These are phyloP conservation scores for Phytophthora litchii DNA, from an alignment of 352 stramenopile species.

Conservation along the genomic window DNA sequence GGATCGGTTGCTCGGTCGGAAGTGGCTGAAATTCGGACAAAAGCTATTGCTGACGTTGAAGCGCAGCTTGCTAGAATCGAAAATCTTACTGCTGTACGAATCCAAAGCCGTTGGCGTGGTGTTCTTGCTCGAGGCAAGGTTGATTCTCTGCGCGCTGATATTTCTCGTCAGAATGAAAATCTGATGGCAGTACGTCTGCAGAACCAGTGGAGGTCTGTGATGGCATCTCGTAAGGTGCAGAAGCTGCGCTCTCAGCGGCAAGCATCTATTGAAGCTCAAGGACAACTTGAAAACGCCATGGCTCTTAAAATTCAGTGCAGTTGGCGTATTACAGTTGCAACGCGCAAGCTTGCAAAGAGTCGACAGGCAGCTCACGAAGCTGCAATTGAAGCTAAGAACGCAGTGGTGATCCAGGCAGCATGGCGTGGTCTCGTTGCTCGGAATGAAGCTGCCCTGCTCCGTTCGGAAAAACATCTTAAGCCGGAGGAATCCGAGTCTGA, in stretches of 20 bases:
- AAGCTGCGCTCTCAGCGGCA: slow-evolving; percentile 10
- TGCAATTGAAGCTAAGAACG: slow-evolving; percentile 15
- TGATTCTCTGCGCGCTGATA: slow-evolving; percentile 1
- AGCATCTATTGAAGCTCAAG: background rate
- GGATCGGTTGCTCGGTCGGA: slow-evolving; percentile 19
- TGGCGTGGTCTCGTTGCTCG: slow-evolving; percentile 24
- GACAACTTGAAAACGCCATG: slow-evolving; percentile 25
- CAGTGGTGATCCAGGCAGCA: slow-evolving; percentile 20
- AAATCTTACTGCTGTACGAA: slow-evolving; percentile 32
- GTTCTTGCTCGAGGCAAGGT: slow-evolving; percentile 1
- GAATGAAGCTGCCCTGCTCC: slow-evolving; percentile 4
- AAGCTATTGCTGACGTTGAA: slow-evolving; percentile 32
- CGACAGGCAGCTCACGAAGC: slow-evolving; percentile 7
- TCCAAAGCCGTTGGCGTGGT: slow-evolving; percentile 47
- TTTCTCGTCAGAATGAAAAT: slow-evolving; percentile 2
- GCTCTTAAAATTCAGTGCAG: slow-evolving; percentile 33
- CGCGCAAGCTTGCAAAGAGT: slow-evolving; percentile 1
- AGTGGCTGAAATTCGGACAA: slow-evolving; percentile 7
- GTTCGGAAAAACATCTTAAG: slow-evolving; percentile 2
- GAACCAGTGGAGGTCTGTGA: slow-evolving; percentile 16
- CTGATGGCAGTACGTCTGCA: slow-evolving; percentile 24
- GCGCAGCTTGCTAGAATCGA: slow-evolving; percentile 29
- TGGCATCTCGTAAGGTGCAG: slow-evolving; percentile 22
- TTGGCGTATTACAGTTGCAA: slow-evolving; percentile 17
- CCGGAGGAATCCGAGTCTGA: slow-evolving; percentile 5